phyloP scores from a whole-genome alignment of 2,329 filamentous ascomycete genomes.

The Endothia cerciana region DNA sequence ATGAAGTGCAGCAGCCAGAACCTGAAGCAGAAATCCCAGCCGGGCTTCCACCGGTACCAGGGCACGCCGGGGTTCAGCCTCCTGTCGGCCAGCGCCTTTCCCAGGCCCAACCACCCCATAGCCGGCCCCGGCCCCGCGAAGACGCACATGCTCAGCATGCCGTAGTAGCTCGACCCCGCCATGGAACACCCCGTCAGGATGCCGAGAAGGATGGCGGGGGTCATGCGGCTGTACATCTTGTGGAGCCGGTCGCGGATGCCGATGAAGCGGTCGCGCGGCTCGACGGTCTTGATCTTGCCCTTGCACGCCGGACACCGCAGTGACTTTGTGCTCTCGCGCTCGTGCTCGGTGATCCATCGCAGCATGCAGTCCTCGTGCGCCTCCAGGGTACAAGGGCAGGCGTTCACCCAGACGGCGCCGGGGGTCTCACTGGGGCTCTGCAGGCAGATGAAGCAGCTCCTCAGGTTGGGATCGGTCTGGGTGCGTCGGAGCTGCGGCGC shows the following conservation, averaged over 20 bases:
- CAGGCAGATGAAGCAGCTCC: slow-evolving; percentile 67
- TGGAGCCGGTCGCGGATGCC: slow-evolving; percentile 65
- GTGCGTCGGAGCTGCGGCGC: slow-evolving; percentile 21
- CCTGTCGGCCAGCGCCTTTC: slow-evolving; percentile 16
- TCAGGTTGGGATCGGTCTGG: slow-evolving; percentile 34
- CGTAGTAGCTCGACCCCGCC: slow-evolving; percentile 58
- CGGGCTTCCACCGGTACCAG: slow-evolving; percentile 25
- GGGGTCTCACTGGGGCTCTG: slow-evolving; percentile 58
- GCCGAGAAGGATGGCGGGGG: slow-evolving; percentile 67
- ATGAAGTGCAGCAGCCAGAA: slow-evolving; percentile 47
- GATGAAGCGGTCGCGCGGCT: slow-evolving; percentile 75
- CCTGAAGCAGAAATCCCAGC: slow-evolving; percentile 32
- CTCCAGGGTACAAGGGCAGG: slow-evolving; percentile 87
- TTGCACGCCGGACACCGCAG: slow-evolving; percentile 92
- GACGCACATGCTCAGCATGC: slow-evolving; percentile 51
- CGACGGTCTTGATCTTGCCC: slow-evolving; percentile 73
- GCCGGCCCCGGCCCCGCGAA: slow-evolving; percentile 56
- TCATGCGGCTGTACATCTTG: slow-evolving; percentile 54
- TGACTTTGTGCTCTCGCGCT: slow-evolving; percentile 66
- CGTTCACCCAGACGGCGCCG: slow-evolving; percentile 72
- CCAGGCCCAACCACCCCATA: slow-evolving; percentile 44
- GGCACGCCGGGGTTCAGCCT: slow-evolving; percentile 19
- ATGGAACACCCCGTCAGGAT: slow-evolving; percentile 57
- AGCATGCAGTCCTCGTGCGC: slow-evolving; percentile 90
- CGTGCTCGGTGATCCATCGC: slow-evolving; percentile 91